These are phyloP conservation scores for Adansonia rubrostipa DNA, from an alignment of 441 rosid genomes.

Conservation along the genomic window DNA sequence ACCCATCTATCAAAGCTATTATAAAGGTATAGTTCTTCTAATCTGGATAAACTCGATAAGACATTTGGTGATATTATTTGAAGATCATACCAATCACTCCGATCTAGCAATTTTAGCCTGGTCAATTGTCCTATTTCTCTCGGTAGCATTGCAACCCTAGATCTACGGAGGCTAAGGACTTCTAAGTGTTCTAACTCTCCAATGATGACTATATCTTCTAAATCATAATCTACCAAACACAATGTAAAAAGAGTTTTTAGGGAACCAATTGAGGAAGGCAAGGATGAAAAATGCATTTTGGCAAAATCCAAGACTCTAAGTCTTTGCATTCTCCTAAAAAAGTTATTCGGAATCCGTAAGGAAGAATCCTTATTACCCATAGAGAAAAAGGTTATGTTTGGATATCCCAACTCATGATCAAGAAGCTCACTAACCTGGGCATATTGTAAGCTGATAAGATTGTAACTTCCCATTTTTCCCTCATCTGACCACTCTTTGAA, in stretches of 20 bases:
- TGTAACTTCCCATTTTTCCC: neutral
- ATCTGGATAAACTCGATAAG: slow-evolving; percentile 7
- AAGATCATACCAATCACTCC: neutral
- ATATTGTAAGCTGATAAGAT: neutral
- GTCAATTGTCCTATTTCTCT: neutral
- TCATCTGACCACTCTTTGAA: neutral
- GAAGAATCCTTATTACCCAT: neutral
- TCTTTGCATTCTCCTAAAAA: slow-evolving; percentile 3
- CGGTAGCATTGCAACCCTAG: neutral
- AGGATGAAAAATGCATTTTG: neutral
- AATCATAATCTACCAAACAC: neutral
- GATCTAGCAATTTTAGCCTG: neutral
- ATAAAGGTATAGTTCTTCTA: neutral
- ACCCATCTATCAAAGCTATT: slow-evolving; percentile 6
- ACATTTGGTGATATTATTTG: neutral
- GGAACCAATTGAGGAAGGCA: neutral
- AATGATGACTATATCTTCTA: slow-evolving; percentile 14
- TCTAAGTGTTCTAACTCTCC: neutral
- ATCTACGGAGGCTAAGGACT: neutral
- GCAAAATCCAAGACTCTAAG: neutral
- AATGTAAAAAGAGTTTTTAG: slow-evolving; percentile 33
- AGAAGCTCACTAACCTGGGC: neutral
- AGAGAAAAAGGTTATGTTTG: neutral
- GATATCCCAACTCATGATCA: neutral
- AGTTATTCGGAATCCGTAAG: neutral